Base-by-base conservation (phyloP, 1,284 basidiomycete genomes). In the Leccinum variabile region DNA sequence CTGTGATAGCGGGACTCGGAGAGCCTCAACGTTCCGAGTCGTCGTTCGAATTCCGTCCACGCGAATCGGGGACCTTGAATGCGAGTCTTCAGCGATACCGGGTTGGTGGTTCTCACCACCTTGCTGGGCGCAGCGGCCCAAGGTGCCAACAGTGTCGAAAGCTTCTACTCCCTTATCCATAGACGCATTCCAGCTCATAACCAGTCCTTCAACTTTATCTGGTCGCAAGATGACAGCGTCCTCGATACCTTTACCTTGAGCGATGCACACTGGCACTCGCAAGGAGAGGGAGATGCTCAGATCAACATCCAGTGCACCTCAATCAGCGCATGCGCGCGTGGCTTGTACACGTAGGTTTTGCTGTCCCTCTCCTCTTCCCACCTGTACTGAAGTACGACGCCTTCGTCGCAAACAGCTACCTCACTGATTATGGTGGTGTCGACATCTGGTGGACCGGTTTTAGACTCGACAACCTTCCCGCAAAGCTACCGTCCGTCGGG, bases 401-500 rank as follows among this genome's bases (percentile, higher is more conserved):
- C 41, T 49, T 25, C 22, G 46, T 49, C 22, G 13, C 2, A 1
- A 46, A 54, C 49, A 80, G 79, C 1, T 80, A 80, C 61, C 68
- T 79, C 30, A 79, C 78, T 0, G 70, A 76, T 39, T 71, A 70
- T 54, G 77, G 73, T 8, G 71, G 74, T 2, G 74, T 79, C 7
- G 79, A 80, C 57, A 80, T 80, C 41, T 80, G 76, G 76, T 80
- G 78, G 79, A 78, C 79, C 1, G 78, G 79, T 5, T 80, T 78
- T 9, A 74, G 78, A 33, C 72, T 80, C 11, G 66, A 69, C 16
- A 56, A 70, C 33, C 70, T 80, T 11, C 71, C 77, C 0, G 0
- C 64, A 2, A 57, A 63, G 32, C 66, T 80, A 7, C 78, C 78
- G 0, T 59, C 69, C 14, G 65, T 80, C 16, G 75, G 76, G 9